These are phyloP conservation scores for Colletotrichum godetiae DNA, from an alignment of 2,329 filamentous ascomycete species.

Conservation along the genomic window DNA sequence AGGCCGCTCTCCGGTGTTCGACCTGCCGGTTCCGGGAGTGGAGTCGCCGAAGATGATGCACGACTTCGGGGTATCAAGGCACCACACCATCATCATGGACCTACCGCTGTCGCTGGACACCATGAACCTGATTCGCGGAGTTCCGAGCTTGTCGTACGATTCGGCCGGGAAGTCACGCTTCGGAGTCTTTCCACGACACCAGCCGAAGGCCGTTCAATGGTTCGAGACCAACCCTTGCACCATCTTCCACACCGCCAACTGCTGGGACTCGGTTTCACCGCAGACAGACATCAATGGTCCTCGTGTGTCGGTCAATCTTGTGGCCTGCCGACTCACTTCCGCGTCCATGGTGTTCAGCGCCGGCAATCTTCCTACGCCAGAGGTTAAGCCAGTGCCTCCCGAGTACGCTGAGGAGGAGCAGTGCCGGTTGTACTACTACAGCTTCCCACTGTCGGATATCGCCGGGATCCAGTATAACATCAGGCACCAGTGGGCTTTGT, in stretches of 20 bases:
- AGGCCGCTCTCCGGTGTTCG: slow-evolving; percentile 50
- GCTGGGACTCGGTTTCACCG: slow-evolving; percentile 65
- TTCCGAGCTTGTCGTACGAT: slow-evolving; percentile 70
- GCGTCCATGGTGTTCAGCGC: slow-evolving; percentile 73
- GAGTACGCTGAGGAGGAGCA: slow-evolving; percentile 69
- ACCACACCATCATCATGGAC: slow-evolving; percentile 76
- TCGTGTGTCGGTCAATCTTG: slow-evolving; percentile 64
- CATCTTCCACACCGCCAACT: slow-evolving; percentile 79
- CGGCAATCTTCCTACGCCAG: slow-evolving; percentile 69
- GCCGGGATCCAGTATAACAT: slow-evolving; percentile 51
- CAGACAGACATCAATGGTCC: slow-evolving; percentile 21
- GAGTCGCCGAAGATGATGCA: slow-evolving; percentile 79
- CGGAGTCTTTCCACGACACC: slow-evolving; percentile 73
- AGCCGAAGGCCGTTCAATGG: slow-evolving; percentile 70
- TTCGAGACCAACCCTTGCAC: slow-evolving; percentile 76
- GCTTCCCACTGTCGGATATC: slow-evolving; percentile 59
- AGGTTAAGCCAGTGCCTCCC: slow-evolving; percentile 42
- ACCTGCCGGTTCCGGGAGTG: slow-evolving; percentile 69
- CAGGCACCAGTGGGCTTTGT: slow-evolving; percentile 72
- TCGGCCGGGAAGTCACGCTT: slow-evolving; percentile 68
- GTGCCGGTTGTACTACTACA: slow-evolving; percentile 77
- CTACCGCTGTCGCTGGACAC: slow-evolving; percentile 75
- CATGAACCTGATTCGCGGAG: slow-evolving; percentile 66
- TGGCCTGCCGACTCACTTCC: slow-evolving; percentile 75
- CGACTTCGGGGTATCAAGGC: slow-evolving; percentile 75